Percentiles rank a stretch among this genome's conserved stretches.
Conservation (phyloP, 148 eudicot genomes). For the Rhododendron henanense region DNA sequence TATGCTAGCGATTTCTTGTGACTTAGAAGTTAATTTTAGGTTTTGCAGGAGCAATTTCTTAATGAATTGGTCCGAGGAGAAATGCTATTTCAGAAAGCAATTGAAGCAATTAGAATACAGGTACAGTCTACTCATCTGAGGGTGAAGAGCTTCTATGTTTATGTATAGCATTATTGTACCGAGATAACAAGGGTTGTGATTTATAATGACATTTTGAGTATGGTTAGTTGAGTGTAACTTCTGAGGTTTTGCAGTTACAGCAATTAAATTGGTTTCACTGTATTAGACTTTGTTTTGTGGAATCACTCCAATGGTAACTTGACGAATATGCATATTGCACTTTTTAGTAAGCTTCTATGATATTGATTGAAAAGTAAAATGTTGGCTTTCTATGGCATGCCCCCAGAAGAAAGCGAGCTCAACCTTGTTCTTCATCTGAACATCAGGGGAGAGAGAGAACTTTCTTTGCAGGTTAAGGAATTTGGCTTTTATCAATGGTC, state of each 20-base stretch:
- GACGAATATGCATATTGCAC: no score
- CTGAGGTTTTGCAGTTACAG: not conserved
- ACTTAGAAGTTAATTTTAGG: not conserved
- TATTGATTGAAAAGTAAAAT: no score
- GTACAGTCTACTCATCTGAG: constrained; percentile 31
- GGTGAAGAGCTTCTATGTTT: not conserved
- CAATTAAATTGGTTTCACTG: no score
- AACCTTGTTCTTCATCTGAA: no score
- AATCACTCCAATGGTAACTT: no score
- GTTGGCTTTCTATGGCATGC: no score
- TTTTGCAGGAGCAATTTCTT: constrained; percentile 76
- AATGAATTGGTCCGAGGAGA: constrained; percentile 70
- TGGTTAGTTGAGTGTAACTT: not conserved
- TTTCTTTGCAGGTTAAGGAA: no score
- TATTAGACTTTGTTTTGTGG: no score
- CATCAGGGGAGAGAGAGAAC: no score
- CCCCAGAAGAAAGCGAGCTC: no score
- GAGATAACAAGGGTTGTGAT: not conserved
- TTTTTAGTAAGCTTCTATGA: no score
- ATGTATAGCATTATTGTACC: not conserved
- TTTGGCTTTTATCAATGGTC: no score
- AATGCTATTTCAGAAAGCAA: constrained; percentile 64
- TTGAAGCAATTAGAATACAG: constrained; percentile 70
- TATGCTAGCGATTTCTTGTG: not conserved
- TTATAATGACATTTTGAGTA: not conserved